A percentile compares a stretch with the other conserved stretches of the same genome.
Evolutionary conservation across 345 rosid species (phyloP).

Genomic region (Sisymbrium altissimum): DNA sequence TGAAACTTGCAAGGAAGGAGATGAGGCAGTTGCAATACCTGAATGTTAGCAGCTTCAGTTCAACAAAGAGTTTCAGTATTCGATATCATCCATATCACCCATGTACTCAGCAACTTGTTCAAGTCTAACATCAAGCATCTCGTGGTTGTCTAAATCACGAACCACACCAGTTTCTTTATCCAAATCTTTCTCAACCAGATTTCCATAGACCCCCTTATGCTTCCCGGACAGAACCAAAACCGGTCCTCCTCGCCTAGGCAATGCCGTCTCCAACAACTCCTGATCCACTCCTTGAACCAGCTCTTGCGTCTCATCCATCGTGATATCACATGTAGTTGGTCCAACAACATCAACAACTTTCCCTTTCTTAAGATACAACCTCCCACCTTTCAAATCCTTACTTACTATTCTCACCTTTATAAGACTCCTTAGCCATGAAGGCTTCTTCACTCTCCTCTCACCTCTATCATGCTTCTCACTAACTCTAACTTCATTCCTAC

Average conservation of each 20-base stretch:
- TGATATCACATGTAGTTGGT: constrained; percentile 62
- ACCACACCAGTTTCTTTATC: constrained; percentile 67
- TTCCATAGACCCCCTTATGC: constrained; percentile 65
- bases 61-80: constrained; percentile 37
- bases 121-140: constrained; percentile 58
- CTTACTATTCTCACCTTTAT: constrained; percentile 69
- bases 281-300: constrained; percentile 72
- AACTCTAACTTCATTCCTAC: constrained; percentile 19
- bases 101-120: constrained; percentile 83
- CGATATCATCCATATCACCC: constrained; percentile 63
- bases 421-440: constrained; percentile 68
- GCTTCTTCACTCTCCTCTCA: constrained; percentile 26
- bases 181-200: constrained; percentile 60
- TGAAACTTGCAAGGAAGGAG: neutral
- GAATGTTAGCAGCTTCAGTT: constrained; percentile 4
- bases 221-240: constrained; percentile 65
- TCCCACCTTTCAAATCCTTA: constrained; percentile 68
- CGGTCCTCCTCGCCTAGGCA: constrained; percentile 65
- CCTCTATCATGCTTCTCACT: constrained; percentile 27
- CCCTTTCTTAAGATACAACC: constrained; percentile 71
- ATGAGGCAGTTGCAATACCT: constrained; percentile 8
- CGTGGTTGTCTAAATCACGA: constrained; percentile 57
- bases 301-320: constrained; percentile 71
- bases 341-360: constrained; percentile 76
- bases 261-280: constrained; percentile 77